phyloP scores from a whole-genome alignment of 371 early-diverging fungal species.

The Lichtheimia hyalospora region DNA sequence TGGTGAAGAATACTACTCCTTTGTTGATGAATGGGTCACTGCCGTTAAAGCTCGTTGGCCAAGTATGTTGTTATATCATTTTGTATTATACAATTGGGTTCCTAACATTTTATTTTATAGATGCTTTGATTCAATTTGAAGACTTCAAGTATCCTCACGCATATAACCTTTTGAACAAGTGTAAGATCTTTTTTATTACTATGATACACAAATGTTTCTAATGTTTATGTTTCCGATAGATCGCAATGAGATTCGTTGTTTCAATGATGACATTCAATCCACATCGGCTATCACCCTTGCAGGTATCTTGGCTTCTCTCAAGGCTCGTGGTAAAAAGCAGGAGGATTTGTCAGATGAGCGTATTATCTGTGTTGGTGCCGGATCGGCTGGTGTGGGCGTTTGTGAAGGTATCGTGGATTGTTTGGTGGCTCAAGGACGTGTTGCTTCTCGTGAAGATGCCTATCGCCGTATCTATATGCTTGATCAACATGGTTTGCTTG shows the following conservation, averaged over 20 bases:
- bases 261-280: constrained; percentile 73
- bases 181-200: constrained; percentile 19
- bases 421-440: constrained; percentile 61
- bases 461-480: constrained; percentile 61
- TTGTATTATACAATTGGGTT: too few species aligned
- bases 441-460: constrained; percentile 57
- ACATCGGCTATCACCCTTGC: constrained; percentile 66
- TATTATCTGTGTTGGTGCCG: constrained; percentile 68
- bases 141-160: constrained; percentile 60
- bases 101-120: constrained; percentile 13
- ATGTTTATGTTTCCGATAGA: constrained; percentile 22
- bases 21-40: constrained; percentile 69
- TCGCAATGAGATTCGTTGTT: constrained; percentile 57
- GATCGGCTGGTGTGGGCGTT: constrained; percentile 70
- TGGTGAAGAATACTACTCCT: constrained; percentile 60
- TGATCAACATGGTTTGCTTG: constrained; percentile 56
- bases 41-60: constrained; percentile 63
- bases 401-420: constrained; percentile 66
- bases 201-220: neutral
- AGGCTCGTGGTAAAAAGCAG: constrained; percentile 48
- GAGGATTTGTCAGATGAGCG: constrained; percentile 46
- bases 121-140: constrained; percentile 56
- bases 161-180: constrained; percentile 61
- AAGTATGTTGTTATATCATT: constrained; percentile 35
- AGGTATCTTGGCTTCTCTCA: constrained; percentile 61